These are phyloP conservation scores for Periconia digitata DNA, from an alignment of 2,329 filamentous ascomycete species.

Conservation along the genomic window DNA sequence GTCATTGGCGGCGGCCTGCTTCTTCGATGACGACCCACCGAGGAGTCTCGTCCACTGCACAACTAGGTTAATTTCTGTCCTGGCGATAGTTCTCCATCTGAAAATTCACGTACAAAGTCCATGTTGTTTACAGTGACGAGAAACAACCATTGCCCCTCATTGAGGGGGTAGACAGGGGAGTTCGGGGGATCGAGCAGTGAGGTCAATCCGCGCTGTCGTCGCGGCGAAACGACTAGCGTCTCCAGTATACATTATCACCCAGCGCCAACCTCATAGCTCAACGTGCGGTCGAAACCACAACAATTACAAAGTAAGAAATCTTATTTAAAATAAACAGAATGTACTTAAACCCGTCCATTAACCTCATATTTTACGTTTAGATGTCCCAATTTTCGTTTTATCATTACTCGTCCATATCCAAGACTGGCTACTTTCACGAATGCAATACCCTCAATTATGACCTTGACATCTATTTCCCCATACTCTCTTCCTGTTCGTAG, in stretches of 20 bases:
- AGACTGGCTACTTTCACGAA: no score
- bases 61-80: background rate
- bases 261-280: no score
- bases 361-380: no score
- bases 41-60: slow-evolving; percentile 64
- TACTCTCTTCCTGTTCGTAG: slow-evolving; percentile 9
- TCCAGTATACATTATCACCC: background rate
- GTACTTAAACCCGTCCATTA: no score
- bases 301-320: no score
- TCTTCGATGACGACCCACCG: slow-evolving; percentile 56
- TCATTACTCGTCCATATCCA: no score
- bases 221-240: background rate
- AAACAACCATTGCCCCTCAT: background rate
- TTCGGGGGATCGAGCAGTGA: no score
- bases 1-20: slow-evolving; percentile 54
- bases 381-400: no score
- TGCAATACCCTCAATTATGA: no score
- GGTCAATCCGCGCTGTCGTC: no score
- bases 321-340: no score
- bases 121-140: background rate
- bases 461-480: background rate
- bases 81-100: background rate
- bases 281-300: background rate
- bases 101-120: background rate
- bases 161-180: background rate